These are phyloP conservation scores for Ceratobasidium sp. DNA, from an alignment of 1,284 basidiomycete species.

Conservation along the genomic window DNA sequence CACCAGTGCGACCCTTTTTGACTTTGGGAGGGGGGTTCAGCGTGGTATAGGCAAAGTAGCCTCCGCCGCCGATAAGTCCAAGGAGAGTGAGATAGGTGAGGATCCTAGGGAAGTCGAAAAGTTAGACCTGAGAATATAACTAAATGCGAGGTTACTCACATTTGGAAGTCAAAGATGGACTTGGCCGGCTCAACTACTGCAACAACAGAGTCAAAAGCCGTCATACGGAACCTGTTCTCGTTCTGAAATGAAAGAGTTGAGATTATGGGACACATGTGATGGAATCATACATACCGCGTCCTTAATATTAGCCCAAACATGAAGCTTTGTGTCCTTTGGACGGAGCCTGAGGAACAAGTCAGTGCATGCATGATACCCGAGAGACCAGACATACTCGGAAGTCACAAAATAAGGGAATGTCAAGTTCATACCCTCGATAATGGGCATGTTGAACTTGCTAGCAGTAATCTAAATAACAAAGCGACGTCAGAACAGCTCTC, in stretches of 20 bases:
- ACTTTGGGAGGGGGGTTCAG: conserved; percentile 60
- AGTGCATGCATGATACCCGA: background rate
- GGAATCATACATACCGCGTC: conserved; percentile 60
- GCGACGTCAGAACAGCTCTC: conserved; percentile 3
- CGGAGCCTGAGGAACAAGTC: conserved; percentile 16
- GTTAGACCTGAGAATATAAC: background rate
- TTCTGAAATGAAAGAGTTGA: conserved; percentile 52
- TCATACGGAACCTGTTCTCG: conserved; percentile 61
- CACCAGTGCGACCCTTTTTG: conserved; percentile 58
- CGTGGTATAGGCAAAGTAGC: conserved; percentile 72
- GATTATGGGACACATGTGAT: background rate
- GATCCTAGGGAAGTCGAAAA: conserved; percentile 56
- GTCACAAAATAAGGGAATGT: conserved; percentile 78
- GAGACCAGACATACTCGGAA: conserved; percentile 73
- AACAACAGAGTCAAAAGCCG: conserved; percentile 80
- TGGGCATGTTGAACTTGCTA: conserved; percentile 64
- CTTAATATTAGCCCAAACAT: conserved; percentile 78
- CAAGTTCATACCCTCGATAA: conserved; percentile 59
- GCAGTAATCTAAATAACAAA: conserved; percentile 69
- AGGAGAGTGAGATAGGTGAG: conserved; percentile 78
- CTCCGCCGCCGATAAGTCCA: conserved; percentile 68
- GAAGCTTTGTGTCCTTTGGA: conserved; percentile 53
- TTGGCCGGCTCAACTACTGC: conserved; percentile 82
- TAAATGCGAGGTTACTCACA: conserved; percentile 54
- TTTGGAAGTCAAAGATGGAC: conserved; percentile 80